phyloP scores from a whole-genome alignment of 108 stramenopile species.

The Parietichytrium sp. region DNA sequence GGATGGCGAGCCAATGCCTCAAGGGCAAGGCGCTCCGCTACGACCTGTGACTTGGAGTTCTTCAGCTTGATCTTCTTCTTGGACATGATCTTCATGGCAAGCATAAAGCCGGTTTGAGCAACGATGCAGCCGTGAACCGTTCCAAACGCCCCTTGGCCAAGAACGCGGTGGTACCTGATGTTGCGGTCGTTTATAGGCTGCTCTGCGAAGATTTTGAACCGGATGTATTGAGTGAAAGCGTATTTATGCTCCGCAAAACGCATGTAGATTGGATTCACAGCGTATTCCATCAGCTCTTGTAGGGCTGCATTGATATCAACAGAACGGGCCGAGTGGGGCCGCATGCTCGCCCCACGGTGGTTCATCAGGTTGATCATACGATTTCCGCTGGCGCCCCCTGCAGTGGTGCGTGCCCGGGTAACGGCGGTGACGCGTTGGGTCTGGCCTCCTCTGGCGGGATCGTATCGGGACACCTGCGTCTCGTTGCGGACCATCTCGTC shows the following conservation, averaged over 20 bases:
- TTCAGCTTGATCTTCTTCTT: slow-evolving; percentile 39
- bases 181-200: slow-evolving; percentile 40
- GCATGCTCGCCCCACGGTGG: not conserved
- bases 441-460: too few relatives aligned
- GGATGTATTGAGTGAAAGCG: slow-evolving; percentile 2
- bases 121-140: not conserved
- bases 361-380: too few relatives aligned
- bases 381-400: too few relatives aligned
- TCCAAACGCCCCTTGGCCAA: slow-evolving; percentile 22
- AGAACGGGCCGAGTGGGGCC: slow-evolving; percentile 19
- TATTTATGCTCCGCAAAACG: not conserved
- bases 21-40: slow-evolving; percentile 17
- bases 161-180: slow-evolving; percentile 40
- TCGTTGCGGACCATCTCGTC: too few relatives aligned
- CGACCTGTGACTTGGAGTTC: not conserved
- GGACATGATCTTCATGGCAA: slow-evolving; percentile 48
- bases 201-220: slow-evolving; percentile 34
- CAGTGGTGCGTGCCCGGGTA: too few relatives aligned
- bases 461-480: too few relatives aligned
- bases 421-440: too few relatives aligned
- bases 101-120: not conserved
- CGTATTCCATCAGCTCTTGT: not conserved
- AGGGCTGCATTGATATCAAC: not conserved
- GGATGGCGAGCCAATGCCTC: slow-evolving; percentile 50
- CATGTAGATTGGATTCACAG: not conserved